Evolutionary conservation across 805 yeast species (phyloP).

Genomic region (Lipomyces spencermartinsiae): DNA sequence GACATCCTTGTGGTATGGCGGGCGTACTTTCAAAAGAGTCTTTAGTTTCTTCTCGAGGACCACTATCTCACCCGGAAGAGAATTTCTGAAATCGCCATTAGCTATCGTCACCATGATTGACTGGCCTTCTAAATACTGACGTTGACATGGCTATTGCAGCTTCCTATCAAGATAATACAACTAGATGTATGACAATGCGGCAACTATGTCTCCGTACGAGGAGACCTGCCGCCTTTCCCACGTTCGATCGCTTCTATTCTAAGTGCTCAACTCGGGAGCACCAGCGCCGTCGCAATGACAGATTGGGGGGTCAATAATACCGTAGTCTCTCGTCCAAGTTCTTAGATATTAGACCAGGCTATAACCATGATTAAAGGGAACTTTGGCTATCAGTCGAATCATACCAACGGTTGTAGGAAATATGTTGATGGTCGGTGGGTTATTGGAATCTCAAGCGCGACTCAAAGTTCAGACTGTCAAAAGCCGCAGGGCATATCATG

Average conservation of each 20-base stretch:
- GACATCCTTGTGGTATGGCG: conserved; percentile 32
- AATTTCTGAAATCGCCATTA: not conserved
- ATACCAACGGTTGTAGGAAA: not conserved
- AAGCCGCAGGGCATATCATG: too few relatives aligned
- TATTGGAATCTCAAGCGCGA: too few relatives aligned
- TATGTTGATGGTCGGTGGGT: not conserved
- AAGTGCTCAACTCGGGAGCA: not conserved
- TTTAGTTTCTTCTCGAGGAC: conserved; percentile 9
- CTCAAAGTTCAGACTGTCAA: too few relatives aligned
- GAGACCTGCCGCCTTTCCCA: not conserved
- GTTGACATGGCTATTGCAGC: not conserved
- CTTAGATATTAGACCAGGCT: not conserved
- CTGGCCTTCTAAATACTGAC: not conserved
- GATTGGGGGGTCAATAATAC: not conserved
- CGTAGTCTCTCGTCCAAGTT: not conserved
- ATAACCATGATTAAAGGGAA: not conserved
- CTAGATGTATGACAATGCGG: not conserved
- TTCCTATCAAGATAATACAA: not conserved
- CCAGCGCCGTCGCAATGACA: not conserved
- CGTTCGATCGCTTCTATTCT: not conserved
- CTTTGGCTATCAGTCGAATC: not conserved
- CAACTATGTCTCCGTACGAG: not conserved
- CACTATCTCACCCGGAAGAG: conserved; percentile 4
- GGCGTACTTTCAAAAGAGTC: conserved; percentile 15
- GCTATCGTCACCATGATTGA: not conserved